Evolutionary conservation across 306 rosid species (phyloP).

Genomic region (Datisca glomerata): DNA sequence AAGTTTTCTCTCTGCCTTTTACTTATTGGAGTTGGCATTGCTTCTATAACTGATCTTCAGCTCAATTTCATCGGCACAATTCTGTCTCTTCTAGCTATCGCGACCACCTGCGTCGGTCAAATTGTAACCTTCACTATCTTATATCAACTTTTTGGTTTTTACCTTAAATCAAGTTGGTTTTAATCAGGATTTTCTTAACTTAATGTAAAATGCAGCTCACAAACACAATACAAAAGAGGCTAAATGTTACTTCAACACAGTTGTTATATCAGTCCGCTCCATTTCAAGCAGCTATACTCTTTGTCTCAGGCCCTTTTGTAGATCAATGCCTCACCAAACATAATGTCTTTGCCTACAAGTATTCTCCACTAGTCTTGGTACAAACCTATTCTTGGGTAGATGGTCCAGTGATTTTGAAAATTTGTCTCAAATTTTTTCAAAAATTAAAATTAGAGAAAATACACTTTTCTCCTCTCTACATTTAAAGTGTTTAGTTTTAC

Average conservation of each 20-base stretch:
- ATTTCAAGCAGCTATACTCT: slow-evolving; percentile 93
- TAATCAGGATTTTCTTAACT: slow-evolving; percentile 31
- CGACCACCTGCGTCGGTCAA: slow-evolving; percentile 90
- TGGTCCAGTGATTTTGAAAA: too few species aligned
- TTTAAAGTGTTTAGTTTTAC: too few species aligned
- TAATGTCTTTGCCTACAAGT: slow-evolving; percentile 72
- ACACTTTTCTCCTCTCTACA: too few species aligned
- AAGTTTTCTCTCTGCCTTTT: slow-evolving; percentile 64
- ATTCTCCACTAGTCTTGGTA: slow-evolving; percentile 77
- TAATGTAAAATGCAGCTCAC: slow-evolving; percentile 51
- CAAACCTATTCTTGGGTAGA: background rate
- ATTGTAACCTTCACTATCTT: slow-evolving; percentile 51
- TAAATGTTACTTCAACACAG: slow-evolving; percentile 87
- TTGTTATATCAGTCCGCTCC: slow-evolving; percentile 91
- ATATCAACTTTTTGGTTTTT: background rate
- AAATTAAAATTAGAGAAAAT: too few species aligned
- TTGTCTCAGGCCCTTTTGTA: slow-evolving; percentile 80
- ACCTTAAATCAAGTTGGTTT: background rate
- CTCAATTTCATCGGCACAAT: slow-evolving; percentile 74
- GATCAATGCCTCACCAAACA: slow-evolving; percentile 77
- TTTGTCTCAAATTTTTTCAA: too few species aligned
- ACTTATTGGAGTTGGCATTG: slow-evolving; percentile 91
- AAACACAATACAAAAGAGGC: slow-evolving; percentile 94
- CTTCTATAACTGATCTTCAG: slow-evolving; percentile 94
- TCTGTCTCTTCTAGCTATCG: slow-evolving; percentile 81